Base-by-base conservation (phyloP, 192 early-diverging fungal species). In the Gigaspora rosea region DNA sequence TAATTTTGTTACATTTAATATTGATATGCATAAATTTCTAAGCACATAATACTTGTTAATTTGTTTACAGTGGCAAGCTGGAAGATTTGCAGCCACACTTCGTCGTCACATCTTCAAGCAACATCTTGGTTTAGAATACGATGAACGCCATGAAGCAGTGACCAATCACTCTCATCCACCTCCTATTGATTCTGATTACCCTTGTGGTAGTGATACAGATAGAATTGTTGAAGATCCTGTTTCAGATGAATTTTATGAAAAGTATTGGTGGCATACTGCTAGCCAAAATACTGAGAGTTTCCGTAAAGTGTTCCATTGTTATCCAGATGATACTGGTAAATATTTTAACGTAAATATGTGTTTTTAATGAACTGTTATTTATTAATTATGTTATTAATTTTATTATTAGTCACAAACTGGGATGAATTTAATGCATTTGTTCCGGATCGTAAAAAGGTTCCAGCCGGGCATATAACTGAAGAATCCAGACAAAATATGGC, bases 221-320 rank as follows among this genome's bases (percentile, higher is more conserved):
- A 16, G 70, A 2, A 61, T 83, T 35, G 86, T 92, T 1, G 78
- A 84, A 70, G 94, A 96, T 75, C 95, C 95, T 11, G 75, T 94
- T 5, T 82, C 84, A 4, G 87, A 90, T 51, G 82, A 82, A 51
- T 93, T 93, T 76, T 85, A 86, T 18, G 47, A 82, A 46, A 51
- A 85, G 0, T 64, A 86, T 51, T 97, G 95, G 95, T 83, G 79
- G 56, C 47, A 61, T 0, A 90, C 89, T 1, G 93, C 94, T 8
- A 81, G 80, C 2, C 79, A 36, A 2, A 97, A 97, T 83, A 93
- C 91, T 22, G 66, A 75, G 22, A 83, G 87, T 47, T 94, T 94
- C 80, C 84, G 95, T 35, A 87, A 93, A 20, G 91, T 95, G 10
- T 96, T 96, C 84, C 89, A 90, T 46, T 94, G 92, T 80, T 90